A percentile compares a stretch with the other conserved stretches of the same genome.
Conservation (phyloP, 1,284 basidiomycete species). For the Ustilago hordei region DNA sequence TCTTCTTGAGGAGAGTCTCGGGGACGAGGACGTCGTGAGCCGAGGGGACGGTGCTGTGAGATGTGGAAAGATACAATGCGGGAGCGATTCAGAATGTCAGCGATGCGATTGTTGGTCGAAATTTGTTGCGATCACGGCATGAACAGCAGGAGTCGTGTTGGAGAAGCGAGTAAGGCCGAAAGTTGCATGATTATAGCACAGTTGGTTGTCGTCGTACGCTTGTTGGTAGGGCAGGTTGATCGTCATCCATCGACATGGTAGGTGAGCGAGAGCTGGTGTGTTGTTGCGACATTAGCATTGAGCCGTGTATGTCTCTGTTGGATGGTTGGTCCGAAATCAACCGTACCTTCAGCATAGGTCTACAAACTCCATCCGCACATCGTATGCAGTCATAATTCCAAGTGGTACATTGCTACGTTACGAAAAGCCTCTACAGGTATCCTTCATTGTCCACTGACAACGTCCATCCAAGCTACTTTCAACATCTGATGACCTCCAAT, state of each 20-base stretch:
- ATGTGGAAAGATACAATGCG: not conserved
- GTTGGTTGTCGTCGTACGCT: not conserved
- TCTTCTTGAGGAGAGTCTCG: slow-evolving; percentile 75
- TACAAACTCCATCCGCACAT: too few species aligned
- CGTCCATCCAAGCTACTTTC: not conserved
- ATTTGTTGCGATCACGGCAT: slow-evolving; percentile 15
- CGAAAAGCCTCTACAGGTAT: too few species aligned
- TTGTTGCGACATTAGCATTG: not conserved
- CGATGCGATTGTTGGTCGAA: slow-evolving; percentile 1
- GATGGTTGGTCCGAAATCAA: not conserved
- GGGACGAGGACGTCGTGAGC: slow-evolving; percentile 67
- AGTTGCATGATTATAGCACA: not conserved
- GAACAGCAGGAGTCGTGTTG: slow-evolving; percentile 8
- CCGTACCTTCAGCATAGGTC: too few species aligned
- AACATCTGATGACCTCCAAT: too few species aligned
- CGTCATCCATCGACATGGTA: not conserved
- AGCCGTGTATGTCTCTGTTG: not conserved
- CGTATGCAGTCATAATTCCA: too few species aligned
- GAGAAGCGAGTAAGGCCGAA: not conserved
- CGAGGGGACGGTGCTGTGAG: slow-evolving; percentile 66
- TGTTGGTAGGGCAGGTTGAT: not conserved
- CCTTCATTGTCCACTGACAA: not conserved
- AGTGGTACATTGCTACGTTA: too few species aligned
- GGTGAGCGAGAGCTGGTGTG: not conserved
- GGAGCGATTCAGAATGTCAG: slow-evolving; percentile 12